Evolutionary conservation across 106 monocot genomes (phyloP).

Genomic region (Dendrobium chrysotoxum): DNA sequence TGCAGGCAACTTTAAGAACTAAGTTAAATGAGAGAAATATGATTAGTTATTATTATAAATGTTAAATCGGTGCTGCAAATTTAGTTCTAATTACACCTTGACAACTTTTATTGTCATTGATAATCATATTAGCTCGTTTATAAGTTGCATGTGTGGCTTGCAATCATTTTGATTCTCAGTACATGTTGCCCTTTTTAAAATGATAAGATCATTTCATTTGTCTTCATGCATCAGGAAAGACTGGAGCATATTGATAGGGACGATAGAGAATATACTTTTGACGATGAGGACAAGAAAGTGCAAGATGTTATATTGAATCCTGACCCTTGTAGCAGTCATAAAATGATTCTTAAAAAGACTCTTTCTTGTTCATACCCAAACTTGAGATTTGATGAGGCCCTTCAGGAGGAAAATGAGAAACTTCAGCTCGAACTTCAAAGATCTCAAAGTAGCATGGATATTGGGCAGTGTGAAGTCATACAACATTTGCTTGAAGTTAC

Average conservation of each 20-base stretch:
- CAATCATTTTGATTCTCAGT: background rate
- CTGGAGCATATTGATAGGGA: conserved; percentile 61
- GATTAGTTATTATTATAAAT: background rate
- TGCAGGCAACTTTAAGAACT: background rate
- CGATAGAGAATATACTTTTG: conserved; percentile 59
- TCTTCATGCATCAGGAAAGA: conserved; percentile 41
- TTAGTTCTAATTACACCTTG: background rate
- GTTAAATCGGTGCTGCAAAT: background rate
- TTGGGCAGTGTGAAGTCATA: conserved; percentile 78
- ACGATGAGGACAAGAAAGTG: conserved; percentile 56
- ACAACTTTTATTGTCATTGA: background rate
- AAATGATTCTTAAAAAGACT: conserved; percentile 47
- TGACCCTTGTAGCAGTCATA: conserved; percentile 38
- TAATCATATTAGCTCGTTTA: background rate
- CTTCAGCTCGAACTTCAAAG: conserved; percentile 61
- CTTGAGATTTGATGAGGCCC: conserved; percentile 53
- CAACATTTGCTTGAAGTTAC: conserved; percentile 80
- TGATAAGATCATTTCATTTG: conserved; percentile 9
- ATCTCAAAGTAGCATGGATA: conserved; percentile 62
- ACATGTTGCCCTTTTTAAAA: background rate
- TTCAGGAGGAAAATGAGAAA: conserved; percentile 67
- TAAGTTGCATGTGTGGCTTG: background rate
- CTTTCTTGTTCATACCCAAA: conserved; percentile 70
- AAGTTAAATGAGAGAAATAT: background rate
- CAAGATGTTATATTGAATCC: conserved; percentile 57